Base-by-base conservation (phyloP, 2,329 filamentous ascomycete species). In the Ustilaginoidea virens region DNA sequence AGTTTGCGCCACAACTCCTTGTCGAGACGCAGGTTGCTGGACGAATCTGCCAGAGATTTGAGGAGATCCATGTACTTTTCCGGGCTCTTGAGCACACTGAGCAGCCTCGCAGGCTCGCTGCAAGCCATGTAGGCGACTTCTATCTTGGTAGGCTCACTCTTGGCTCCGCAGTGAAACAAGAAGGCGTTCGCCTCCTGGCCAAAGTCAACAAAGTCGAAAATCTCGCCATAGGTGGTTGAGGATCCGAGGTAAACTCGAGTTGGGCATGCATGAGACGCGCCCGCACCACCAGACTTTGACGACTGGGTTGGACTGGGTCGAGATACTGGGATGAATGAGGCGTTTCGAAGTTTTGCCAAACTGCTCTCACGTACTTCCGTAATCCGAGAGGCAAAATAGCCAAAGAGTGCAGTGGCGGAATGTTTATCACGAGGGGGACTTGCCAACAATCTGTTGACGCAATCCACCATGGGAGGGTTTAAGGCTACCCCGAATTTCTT, bases 141-240 rank as follows among this genome's bases (percentile, higher is more conserved):
- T 3, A 70, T 51, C 42, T 81, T 90, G 3, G 79, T 92, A 4
- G 90, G 90, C 51, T 98, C 87, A 37, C 72, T 75, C 52, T 92
- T 94, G 3, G 85, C 87, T 7, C 90, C 90, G 38, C 86, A 82
- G 36, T 81, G 80, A 41, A 85, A 70, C 12, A 98, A 58, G 44
- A 98, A 98, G 0, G 79, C 63, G 44, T 96, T 96, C 2, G 82
- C 87, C 46, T 87, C 75, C 19, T 66, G 58, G 0, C 87, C 85
- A 55, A 94, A 98, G 48, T 96, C 81, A 10, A 96, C 86, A 52
- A 94, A 98, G 47, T 96, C 85, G 40, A 98, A 93, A 18, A 98
- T 92, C 18, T 92, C 80, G 8, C 73, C 79, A 43, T 92, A 98
- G 6, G 62, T 64, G 2, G 56, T 49, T 5, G 66, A 73, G 17